Percentiles rank a stretch among this genome's conserved stretches.
Conservation (phyloP, 306 rosid genomes). For the Sphenostylis stenocarpa region DNA sequence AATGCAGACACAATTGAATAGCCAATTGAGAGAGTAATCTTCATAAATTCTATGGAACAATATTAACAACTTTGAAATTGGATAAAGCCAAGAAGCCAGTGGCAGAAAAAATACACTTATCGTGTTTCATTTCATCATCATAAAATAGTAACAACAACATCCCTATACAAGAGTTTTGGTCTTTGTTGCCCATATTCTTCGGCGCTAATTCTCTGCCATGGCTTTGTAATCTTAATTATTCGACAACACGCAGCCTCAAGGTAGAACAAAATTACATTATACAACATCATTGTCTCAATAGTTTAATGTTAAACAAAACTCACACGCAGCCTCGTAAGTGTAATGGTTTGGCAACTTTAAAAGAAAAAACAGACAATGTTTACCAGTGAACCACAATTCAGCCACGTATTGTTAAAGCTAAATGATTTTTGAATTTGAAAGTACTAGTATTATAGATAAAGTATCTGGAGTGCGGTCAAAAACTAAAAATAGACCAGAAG, state of each 20-base stretch:
- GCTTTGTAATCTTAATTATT: neutral
- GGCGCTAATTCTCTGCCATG: conserved; percentile 19
- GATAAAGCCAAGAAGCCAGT: neutral
- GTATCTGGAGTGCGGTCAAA: too few species aligned
- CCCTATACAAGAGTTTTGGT: neutral
- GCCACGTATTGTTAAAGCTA: too few species aligned
- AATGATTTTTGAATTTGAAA: too few species aligned
- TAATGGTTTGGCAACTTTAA: too few species aligned
- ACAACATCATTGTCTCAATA: neutral
- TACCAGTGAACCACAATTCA: too few species aligned
- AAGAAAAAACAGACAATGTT: too few species aligned
- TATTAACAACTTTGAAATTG: conserved; percentile 10
- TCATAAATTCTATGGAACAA: neutral
- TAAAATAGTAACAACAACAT: neutral
- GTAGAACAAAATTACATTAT: neutral
- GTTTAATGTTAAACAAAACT: neutral
- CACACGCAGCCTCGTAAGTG: too few species aligned
- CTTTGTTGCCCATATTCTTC: conserved; percentile 8
- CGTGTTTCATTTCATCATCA: neutral
- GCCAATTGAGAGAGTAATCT: neutral
- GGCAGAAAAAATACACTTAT: neutral
- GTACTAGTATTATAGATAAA: too few species aligned
- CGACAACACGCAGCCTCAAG: neutral
- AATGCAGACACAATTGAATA: too few species aligned
- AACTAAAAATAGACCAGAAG: too few species aligned